These are phyloP conservation scores for Hippophae rhamnoides DNA, from an alignment of 306 rosid genomes.

Conservation along the genomic window DNA sequence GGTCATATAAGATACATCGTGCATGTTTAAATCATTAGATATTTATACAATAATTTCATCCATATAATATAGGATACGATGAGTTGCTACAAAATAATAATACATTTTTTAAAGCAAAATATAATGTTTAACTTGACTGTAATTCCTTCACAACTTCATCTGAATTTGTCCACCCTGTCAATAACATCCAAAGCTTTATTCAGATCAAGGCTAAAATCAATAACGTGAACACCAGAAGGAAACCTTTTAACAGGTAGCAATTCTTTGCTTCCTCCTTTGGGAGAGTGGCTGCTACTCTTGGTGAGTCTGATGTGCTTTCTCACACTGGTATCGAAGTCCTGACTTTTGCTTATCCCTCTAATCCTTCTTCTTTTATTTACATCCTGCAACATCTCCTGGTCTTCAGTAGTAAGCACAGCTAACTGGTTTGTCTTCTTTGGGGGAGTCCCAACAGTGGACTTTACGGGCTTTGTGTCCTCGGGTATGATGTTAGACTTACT, in stretches of 20 bases:
- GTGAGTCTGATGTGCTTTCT: slow-evolving; percentile 26
- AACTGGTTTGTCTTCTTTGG: neutral
- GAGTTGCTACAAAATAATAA: too few species aligned
- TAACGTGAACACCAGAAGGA: slow-evolving; percentile 38
- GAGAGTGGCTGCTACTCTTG: slow-evolving; percentile 53
- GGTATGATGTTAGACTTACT: slow-evolving; percentile 25
- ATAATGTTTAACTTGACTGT: too few species aligned
- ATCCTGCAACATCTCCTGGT: slow-evolving; percentile 44
- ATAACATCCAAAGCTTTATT: slow-evolving; percentile 60
- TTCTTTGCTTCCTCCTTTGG: slow-evolving; percentile 37
- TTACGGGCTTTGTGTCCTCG: slow-evolving; percentile 19
- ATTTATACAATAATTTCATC: too few species aligned
- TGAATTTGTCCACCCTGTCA: slow-evolving; percentile 44
- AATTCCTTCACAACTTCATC: slow-evolving; percentile 13
- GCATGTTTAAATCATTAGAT: too few species aligned
- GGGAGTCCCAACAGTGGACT: slow-evolving; percentile 25
- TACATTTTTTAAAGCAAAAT: too few species aligned
- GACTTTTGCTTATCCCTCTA: slow-evolving; percentile 54
- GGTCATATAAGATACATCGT: too few species aligned
- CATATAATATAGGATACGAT: too few species aligned
- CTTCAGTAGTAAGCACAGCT: slow-evolving; percentile 37
- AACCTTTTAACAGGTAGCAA: slow-evolving; percentile 29
- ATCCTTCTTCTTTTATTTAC: slow-evolving; percentile 27
- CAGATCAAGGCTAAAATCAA: slow-evolving; percentile 45
- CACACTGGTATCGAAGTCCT: slow-evolving; percentile 39